A percentile compares a stretch with the other conserved stretches of the same genome.
These are phyloP conservation scores for Ambrosia trifida DNA, from an alignment of 129 eudicot genomes.

Conservation along the genomic window DNA sequence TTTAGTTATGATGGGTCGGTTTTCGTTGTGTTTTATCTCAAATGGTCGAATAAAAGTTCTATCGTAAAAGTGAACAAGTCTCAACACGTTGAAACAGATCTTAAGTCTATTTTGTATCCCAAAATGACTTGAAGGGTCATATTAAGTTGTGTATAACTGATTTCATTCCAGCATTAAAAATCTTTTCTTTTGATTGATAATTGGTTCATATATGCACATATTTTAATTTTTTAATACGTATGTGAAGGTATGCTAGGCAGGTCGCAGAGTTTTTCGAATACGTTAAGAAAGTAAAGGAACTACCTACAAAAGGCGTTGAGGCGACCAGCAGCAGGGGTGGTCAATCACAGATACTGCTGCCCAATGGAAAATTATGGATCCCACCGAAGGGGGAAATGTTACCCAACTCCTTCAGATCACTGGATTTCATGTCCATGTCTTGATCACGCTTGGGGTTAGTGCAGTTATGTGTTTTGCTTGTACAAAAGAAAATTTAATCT, in stretches of 20 bases:
- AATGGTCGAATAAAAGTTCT: not conserved
- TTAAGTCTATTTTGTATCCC: not conserved
- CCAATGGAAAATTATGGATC: constrained; percentile 65
- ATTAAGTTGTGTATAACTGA: not conserved
- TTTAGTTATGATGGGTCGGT: not conserved
- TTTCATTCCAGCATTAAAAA: not conserved
- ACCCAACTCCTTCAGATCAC: constrained; percentile 55
- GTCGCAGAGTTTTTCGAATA: constrained; percentile 88
- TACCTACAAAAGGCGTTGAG: constrained; percentile 28
- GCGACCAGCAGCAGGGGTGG: constrained; percentile 21
- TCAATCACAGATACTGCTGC: constrained; percentile 49
- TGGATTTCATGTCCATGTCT: constrained; percentile 67
- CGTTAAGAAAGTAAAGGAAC: constrained; percentile 80
- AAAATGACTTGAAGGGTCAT: not conserved
- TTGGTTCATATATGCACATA: not conserved
- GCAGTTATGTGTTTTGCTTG: constrained; percentile 15
- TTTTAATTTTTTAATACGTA: not conserved
- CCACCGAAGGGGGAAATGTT: constrained; percentile 65
- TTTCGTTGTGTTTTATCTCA: constrained; percentile 7
- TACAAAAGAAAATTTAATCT: constrained; percentile 30
- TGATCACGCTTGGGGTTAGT: constrained; percentile 23
- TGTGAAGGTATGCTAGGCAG: constrained; percentile 92
- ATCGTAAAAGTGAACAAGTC: not conserved
- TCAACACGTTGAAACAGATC: not conserved
- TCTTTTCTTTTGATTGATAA: not conserved